Percentiles rank a stretch among this genome's conserved stretches.
Evolutionary conservation across 139 green algal genomes (phyloP).

Genomic region (Prasinococcaceae sp.): DNA sequence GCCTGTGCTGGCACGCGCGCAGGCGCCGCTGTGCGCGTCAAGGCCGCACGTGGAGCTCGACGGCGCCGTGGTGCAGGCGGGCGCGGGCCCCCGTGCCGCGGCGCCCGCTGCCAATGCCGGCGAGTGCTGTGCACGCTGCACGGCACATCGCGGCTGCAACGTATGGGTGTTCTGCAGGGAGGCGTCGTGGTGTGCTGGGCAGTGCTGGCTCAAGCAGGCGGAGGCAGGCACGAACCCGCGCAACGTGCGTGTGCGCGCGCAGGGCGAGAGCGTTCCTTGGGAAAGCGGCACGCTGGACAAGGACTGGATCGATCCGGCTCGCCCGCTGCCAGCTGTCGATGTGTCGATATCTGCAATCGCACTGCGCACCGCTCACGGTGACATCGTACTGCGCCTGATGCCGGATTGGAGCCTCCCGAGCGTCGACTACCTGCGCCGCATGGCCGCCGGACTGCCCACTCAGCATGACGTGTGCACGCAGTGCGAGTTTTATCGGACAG

Average conservation of each 20-base stretch:
- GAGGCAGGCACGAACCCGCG: background rate
- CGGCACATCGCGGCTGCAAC: constrained; percentile 11
- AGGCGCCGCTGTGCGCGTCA: too few species aligned
- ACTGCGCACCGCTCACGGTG: constrained; percentile 1
- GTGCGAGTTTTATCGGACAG: constrained; percentile 16
- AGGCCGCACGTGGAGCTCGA: constrained; percentile 11
- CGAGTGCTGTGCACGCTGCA: constrained; percentile 12
- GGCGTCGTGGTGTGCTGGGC: background rate
- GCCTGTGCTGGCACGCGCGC: too few species aligned
- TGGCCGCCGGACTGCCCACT: background rate
- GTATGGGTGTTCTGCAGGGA: constrained; percentile 9
- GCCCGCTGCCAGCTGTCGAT: background rate
- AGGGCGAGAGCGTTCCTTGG: constrained; percentile 9
- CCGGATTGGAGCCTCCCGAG: constrained; percentile 5
- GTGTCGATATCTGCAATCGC: background rate
- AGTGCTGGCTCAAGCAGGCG: constrained; percentile 19
- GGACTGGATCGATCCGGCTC: background rate
- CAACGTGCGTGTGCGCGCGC: background rate
- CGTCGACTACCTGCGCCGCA: background rate
- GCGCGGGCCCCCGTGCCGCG: background rate
- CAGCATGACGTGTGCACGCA: background rate
- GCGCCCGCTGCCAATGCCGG: background rate
- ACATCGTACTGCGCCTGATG: constrained; percentile 3
- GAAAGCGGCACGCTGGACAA: constrained; percentile 5
- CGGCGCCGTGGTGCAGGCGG: constrained; percentile 6